Base-by-base conservation (phyloP, 2,329 filamentous ascomycete genomes). In the Paraphoma chrysanthemicola region DNA sequence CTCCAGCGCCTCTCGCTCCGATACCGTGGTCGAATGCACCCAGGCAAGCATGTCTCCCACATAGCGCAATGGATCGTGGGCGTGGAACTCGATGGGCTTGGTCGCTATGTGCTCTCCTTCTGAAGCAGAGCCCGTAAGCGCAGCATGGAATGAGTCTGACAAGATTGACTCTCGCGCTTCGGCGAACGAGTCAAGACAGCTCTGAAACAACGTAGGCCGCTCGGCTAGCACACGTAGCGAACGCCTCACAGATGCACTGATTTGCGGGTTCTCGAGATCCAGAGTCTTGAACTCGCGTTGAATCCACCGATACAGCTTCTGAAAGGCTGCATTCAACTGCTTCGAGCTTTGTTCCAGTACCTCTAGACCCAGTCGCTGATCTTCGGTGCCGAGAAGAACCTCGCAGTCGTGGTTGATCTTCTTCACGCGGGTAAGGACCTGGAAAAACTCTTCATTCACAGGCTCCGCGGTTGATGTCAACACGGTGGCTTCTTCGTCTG, bases 21-120 rank as follows among this genome's bases (percentile, higher is more conserved):
- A 96, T 1, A 99, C 95, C 0, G 94, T 90, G 2, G 93, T 91
- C 0, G 95, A 97, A 74, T 99, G 95, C 6, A 90, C 88, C 95
- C 95, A 99, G 5, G 95, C 95, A 12, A 99, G 84, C 93, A 99
- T 99, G 72, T 99, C 95, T 51, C 95, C 93, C 2, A 96, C 88
- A 74, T 98, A 98, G 17, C 95, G 88, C 28, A 98, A 79, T 1
- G 92, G 89, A 70, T 99, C 95, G 73, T 98, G 94, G 0, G 95
- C 94, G 10, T 89, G 90, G 67, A 98, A 86, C 72, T 99, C 94
- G 62, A 99, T 99, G 0, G 95, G 94, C 72, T 98, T 97, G 2
- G 85, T 74, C 16, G 70, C 67, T 41, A 75, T 84, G 23, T 80
- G 79, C 59, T 90, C 86, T 44, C 84, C 82, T 28, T 82, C 81